These are phyloP conservation scores for Pythium brassicae DNA, from an alignment of 352 stramenopile genomes.

Conservation along the genomic window DNA sequence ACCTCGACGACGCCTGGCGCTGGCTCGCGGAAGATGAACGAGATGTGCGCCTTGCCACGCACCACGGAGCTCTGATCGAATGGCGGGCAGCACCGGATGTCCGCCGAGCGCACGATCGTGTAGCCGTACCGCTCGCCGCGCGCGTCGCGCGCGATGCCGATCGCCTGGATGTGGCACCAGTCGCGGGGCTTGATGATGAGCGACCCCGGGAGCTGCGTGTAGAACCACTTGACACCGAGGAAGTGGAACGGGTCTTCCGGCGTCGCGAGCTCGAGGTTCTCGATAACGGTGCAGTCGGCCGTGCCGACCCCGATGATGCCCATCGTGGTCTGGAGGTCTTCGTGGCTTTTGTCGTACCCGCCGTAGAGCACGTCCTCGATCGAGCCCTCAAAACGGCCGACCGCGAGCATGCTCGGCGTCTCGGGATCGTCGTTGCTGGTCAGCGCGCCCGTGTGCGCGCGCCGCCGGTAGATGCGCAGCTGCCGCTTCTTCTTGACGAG, in stretches of 20 bases:
- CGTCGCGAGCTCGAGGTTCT: slow-evolving; percentile 32
- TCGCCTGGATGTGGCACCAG: slow-evolving; percentile 30
- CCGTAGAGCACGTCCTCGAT: slow-evolving; percentile 50
- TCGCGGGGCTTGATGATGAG: slow-evolving; percentile 19
- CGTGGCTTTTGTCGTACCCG: slow-evolving; percentile 26
- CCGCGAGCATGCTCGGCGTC: slow-evolving; percentile 22
- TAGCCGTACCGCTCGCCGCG: slow-evolving; percentile 30
- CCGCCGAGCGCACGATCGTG: slow-evolving; percentile 36
- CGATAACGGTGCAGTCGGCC: slow-evolving; percentile 32
- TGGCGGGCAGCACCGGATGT: slow-evolving; percentile 28
- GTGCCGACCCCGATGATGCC: slow-evolving; percentile 19
- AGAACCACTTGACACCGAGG: slow-evolving; percentile 43
- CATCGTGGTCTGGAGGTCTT: slow-evolving; percentile 32
- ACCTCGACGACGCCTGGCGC: slow-evolving; percentile 32
- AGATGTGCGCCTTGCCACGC: slow-evolving; percentile 23
- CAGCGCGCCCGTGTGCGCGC: slow-evolving; percentile 1
- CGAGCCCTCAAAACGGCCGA: slow-evolving; percentile 35
- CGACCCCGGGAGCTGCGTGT: slow-evolving; percentile 23
- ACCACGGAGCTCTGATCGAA: slow-evolving; percentile 25
- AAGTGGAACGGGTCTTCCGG: slow-evolving; percentile 37
- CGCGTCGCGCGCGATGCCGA: slow-evolving; percentile 30
- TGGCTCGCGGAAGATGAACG: slow-evolving; percentile 33
- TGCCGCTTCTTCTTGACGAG: slow-evolving; percentile 31
- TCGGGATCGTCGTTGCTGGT: slow-evolving; percentile 8
- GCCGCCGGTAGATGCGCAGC: slow-evolving; percentile 36